phyloP scores from a whole-genome alignment of 78 protist species.

The Pelomyxa schiedti region DNA sequence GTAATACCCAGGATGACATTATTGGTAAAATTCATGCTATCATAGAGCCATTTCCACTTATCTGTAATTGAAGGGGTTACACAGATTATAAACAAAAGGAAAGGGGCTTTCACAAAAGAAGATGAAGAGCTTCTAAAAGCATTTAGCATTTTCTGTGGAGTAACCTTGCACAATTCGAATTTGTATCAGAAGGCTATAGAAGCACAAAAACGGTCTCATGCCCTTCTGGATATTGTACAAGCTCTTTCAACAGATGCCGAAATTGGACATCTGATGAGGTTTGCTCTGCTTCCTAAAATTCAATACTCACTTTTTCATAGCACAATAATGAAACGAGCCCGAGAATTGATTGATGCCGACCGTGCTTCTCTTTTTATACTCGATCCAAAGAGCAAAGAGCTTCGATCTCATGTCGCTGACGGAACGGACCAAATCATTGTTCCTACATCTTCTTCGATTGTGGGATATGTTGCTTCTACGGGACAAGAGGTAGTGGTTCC shows the following conservation, averaged over 20 bases:
- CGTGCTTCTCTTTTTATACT: slow-evolving; percentile 5
- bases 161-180: slow-evolving; percentile 1
- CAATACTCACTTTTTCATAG: no score
- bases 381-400: background rate
- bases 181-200: slow-evolving; percentile 2
- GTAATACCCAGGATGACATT: background rate
- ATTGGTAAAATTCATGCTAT: no score
- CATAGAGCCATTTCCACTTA: no score
- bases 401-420: slow-evolving; percentile 1
- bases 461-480: slow-evolving; percentile 16
- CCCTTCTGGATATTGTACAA: background rate
- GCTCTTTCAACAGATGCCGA: background rate
- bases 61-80: no score
- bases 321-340: slow-evolving; percentile 7
- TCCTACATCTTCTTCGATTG: slow-evolving; percentile 1
- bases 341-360: background rate
- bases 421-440: slow-evolving; percentile 9
- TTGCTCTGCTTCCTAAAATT: background rate
- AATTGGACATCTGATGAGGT: no score
- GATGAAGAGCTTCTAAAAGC: slow-evolving; percentile 19
- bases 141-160: slow-evolving; percentile 9
- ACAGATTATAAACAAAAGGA: slow-evolving; percentile 13
- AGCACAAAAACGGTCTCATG: background rate
- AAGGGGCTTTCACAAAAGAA: slow-evolving; percentile 1
- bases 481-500: background rate